A percentile compares a stretch with the other conserved stretches of the same genome.
These are phyloP conservation scores for Lentinula raphanica DNA, from an alignment of 768 basidiomycete genomes.

Conservation along the genomic window DNA sequence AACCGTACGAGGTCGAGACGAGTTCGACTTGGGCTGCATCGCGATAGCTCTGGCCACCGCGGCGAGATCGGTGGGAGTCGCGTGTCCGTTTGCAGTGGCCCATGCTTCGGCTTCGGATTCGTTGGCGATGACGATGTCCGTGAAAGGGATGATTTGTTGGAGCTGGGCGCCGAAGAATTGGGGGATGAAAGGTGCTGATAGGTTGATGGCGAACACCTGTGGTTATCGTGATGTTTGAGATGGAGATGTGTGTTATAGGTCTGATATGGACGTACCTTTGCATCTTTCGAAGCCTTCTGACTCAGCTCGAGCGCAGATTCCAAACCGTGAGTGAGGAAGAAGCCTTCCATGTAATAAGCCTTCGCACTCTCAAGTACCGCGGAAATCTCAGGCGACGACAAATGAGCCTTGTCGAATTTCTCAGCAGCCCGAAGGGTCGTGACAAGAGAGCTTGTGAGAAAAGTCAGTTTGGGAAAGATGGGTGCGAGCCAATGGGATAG, in stretches of 20 bases:
- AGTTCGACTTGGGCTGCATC: constrained; percentile 67
- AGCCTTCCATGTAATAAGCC: constrained; percentile 92
- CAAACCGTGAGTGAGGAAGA: constrained; percentile 92
- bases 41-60: constrained; percentile 75
- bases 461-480: neutral
- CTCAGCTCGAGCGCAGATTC: constrained; percentile 67
- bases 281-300: constrained; percentile 66
- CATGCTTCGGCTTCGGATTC: constrained; percentile 91
- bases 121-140: constrained; percentile 93
- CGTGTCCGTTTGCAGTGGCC: constrained; percentile 66
- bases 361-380: constrained; percentile 75
- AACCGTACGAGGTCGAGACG: constrained; percentile 71
- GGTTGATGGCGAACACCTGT: constrained; percentile 85
- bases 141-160: constrained; percentile 73
- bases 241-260: neutral
- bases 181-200: constrained; percentile 96
- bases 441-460: constrained; percentile 68
- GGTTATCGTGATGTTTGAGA: neutral
- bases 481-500: neutral
- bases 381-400: constrained; percentile 70
- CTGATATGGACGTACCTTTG: constrained; percentile 52
- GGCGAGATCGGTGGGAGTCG: constrained; percentile 59
- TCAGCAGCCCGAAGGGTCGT: constrained; percentile 90
- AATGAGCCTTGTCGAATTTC: constrained; percentile 77
- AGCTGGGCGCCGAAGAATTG: constrained; percentile 88